Evolutionary conservation across 371 early-diverging fungal genomes (phyloP).

Genomic region (Saksenaea vasiformis): DNA sequence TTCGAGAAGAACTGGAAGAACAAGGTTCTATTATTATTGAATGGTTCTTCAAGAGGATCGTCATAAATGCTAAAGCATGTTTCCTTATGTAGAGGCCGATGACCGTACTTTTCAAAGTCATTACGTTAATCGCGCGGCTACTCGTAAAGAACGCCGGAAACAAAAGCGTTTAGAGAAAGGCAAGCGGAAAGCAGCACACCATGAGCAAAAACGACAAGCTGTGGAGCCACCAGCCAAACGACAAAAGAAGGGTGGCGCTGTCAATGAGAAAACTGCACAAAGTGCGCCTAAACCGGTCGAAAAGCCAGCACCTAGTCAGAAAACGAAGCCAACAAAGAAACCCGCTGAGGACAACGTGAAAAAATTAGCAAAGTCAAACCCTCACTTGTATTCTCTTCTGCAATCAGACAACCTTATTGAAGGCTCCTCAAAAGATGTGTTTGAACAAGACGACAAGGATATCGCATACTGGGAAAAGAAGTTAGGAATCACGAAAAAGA

Average conservation of each 20-base stretch:
- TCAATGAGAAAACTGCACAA: not conserved
- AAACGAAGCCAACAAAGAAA: not conserved
- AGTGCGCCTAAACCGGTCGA: constrained; percentile 1
- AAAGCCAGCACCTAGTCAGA: not conserved
- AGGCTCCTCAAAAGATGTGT: constrained; percentile 27
- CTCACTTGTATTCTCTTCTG: constrained; percentile 67
- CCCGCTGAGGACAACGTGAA: constrained; percentile 28
- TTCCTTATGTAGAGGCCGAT: constrained; percentile 23
- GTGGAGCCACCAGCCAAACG: constrained; percentile 24
- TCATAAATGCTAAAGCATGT: not conserved
- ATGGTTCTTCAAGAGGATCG: not conserved
- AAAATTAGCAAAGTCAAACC: constrained; percentile 70
- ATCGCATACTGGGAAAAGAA: constrained; percentile 79
- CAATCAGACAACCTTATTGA: constrained; percentile 61
- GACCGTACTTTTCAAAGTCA: constrained; percentile 40
- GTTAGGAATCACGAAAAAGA: constrained; percentile 70
- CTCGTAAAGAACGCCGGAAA: constrained; percentile 28
- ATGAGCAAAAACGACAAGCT: constrained; percentile 20
- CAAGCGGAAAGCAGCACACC: constrained; percentile 32
- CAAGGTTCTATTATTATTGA: constrained; percentile 23
- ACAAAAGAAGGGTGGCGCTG: constrained; percentile 19
- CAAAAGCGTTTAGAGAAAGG: constrained; percentile 7
- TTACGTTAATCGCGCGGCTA: constrained; percentile 28
- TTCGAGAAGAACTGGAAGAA: constrained; percentile 38
- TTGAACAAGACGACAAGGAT: constrained; percentile 74